Percentiles rank a stretch among this genome's conserved stretches.
Conservation (phyloP, 768 basidiomycete genomes). For the Scleroderma bovista region DNA sequence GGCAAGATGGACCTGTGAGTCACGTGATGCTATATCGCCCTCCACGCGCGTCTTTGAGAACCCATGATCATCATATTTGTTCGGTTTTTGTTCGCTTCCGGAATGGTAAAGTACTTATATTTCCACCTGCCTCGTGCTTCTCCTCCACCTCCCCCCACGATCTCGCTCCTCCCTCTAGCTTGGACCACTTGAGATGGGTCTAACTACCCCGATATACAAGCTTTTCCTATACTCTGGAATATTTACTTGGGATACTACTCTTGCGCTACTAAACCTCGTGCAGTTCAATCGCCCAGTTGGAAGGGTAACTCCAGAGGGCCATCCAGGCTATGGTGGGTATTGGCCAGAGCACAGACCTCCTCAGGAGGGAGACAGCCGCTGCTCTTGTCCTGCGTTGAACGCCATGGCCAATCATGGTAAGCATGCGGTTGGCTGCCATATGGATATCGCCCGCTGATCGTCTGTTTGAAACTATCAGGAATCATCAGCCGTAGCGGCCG, state of each 20-base stretch:
- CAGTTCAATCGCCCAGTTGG: conserved; percentile 32
- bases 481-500: conserved; percentile 60
- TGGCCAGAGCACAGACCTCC: conserved; percentile 68
- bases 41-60: too few species aligned
- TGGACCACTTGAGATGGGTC: too few species aligned
- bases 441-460: not conserved
- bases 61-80: too few species aligned
- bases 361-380: conserved; percentile 59
- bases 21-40: too few species aligned
- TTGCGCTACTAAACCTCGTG: conserved; percentile 48
- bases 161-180: too few species aligned
- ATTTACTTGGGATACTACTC: conserved; percentile 45
- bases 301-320: conserved; percentile 48
- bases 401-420: conserved; percentile 83
- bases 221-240: conserved; percentile 19
- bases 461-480: conserved; percentile 12
- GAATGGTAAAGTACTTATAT: not conserved
- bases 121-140: too few species aligned
- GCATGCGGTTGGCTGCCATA: not conserved
- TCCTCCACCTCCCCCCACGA: too few species aligned
- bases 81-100: not conserved
- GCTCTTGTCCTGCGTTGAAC: conserved; percentile 72
- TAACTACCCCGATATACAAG: not conserved
- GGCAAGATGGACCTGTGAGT: too few species aligned
- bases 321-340: conserved; percentile 53